A percentile compares a stretch with the other conserved stretches of the same genome.
Evolutionary conservation across 768 basidiomycete genomes (phyloP).

Genomic region (Serendipita vermifera): DNA sequence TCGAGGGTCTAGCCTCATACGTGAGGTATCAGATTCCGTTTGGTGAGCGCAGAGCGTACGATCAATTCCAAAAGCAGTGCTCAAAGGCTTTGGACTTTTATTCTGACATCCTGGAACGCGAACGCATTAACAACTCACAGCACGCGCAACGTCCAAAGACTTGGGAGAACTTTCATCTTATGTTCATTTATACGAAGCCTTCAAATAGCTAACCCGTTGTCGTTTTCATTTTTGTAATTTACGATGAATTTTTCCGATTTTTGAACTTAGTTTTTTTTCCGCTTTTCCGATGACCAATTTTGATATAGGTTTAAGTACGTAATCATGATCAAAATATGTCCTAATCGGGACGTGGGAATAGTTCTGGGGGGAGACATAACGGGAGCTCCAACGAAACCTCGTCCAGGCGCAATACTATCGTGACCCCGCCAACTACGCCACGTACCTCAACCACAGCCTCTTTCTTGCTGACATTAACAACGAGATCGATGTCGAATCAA

Average conservation of each 20-base stretch:
- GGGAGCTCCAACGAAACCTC: too few species aligned
- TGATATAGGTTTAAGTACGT: too few species aligned
- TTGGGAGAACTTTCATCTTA: too few species aligned
- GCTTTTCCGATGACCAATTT: too few species aligned
- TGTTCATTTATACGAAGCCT: too few species aligned
- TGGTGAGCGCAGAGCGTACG: not conserved
- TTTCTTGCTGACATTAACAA: conserved; percentile 75
- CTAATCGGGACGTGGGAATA: too few species aligned
- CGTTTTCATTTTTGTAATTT: too few species aligned
- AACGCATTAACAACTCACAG: not conserved
- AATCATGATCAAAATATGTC: too few species aligned
- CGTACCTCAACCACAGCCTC: conserved; percentile 45
- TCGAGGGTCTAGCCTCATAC: not conserved
- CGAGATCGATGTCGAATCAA: conserved; percentile 34
- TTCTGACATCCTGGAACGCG: not conserved
- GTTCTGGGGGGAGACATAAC: too few species aligned
- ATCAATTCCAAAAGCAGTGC: not conserved
- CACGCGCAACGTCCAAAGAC: not conserved
- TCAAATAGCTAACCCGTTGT: too few species aligned
- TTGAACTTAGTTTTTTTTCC: too few species aligned
- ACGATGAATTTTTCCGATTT: too few species aligned
- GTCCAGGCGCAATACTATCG: conserved; percentile 87
- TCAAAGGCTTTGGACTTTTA: not conserved
- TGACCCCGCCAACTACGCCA: conserved; percentile 46
- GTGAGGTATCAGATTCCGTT: not conserved